Conservation (phyloP, 2,329 filamentous ascomycete species). For the Aspergillus intermedius region DNA sequence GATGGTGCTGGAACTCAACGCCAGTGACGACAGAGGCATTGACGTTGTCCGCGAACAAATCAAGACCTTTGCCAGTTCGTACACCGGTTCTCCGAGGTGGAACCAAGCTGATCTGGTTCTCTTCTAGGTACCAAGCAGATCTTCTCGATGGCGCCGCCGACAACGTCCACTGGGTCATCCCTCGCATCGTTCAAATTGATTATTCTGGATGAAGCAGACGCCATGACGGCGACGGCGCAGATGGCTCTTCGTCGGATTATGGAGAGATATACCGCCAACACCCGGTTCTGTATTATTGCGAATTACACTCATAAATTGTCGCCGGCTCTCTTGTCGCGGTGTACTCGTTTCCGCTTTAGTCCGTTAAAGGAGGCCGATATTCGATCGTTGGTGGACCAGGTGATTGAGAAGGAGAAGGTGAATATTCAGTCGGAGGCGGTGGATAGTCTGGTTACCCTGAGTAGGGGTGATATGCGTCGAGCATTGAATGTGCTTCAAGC, state of each 20-base stretch:
- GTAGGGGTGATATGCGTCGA: conserved; percentile 92
- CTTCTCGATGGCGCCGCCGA: conserved; percentile 59
- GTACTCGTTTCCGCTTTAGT: conserved; percentile 91
- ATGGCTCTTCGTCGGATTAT: conserved; percentile 96
- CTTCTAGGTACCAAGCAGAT: conserved; percentile 75
- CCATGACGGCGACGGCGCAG: conserved; percentile 97
- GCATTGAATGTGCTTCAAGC: conserved; percentile 94
- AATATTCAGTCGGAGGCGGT: conserved; percentile 75
- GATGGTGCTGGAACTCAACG: conserved; percentile 97
- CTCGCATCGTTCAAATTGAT: conserved; percentile 88
- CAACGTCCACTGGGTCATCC: conserved; percentile 37
- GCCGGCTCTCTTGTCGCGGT: conserved; percentile 83
- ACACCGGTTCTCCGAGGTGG: background rate
- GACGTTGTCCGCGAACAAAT: conserved; percentile 98
- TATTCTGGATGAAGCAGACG: conserved; percentile 96
- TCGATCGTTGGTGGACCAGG: conserved; percentile 74
- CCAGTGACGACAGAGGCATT: conserved; percentile 93
- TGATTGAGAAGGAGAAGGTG: conserved; percentile 79
- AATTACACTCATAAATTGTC: conserved; percentile 99
- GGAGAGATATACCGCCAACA: conserved; percentile 99
- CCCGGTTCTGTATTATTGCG: conserved; percentile 94
- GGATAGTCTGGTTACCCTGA: conserved; percentile 76
- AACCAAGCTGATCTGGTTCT: conserved; percentile 1
- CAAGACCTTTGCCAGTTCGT: conserved; percentile 85
- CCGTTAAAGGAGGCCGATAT: conserved; percentile 88